Percentiles rank a stretch among this genome's conserved stretches.
Evolutionary conservation across 768 basidiomycete species (phyloP).

Genomic region (Mycena galopus): DNA sequence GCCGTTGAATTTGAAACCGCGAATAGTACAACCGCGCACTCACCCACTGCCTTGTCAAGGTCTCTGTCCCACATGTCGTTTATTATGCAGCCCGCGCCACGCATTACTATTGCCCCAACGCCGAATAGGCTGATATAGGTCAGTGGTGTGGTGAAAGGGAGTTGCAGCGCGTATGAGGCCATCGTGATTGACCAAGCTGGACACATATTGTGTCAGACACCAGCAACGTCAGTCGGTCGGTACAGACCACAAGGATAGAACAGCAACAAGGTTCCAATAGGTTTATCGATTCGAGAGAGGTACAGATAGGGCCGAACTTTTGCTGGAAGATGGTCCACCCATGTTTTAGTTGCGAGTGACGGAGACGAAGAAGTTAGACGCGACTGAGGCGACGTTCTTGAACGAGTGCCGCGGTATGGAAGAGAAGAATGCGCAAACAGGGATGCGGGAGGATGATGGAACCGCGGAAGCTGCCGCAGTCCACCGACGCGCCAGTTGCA

Average conservation of each 20-base stretch:
- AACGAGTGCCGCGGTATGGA: slow-evolving; percentile 10
- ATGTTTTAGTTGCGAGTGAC: slow-evolving; percentile 51
- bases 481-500: slow-evolving; percentile 20
- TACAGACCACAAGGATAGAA: slow-evolving; percentile 94
- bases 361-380: slow-evolving; percentile 18
- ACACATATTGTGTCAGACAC: slow-evolving; percentile 1
- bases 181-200: slow-evolving; percentile 98
- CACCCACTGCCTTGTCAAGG: slow-evolving; percentile 93
- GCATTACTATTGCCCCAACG: slow-evolving; percentile 93
- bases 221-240: background rate
- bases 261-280: slow-evolving; percentile 91
- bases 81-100: slow-evolving; percentile 97
- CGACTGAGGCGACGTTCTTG: slow-evolving; percentile 18
- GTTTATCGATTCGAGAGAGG: slow-evolving; percentile 93
- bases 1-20: background rate
- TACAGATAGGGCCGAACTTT: slow-evolving; percentile 83
- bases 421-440: slow-evolving; percentile 18
- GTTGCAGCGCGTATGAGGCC: slow-evolving; percentile 85
- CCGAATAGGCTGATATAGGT: slow-evolving; percentile 89
- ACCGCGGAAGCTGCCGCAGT: slow-evolving; percentile 1
- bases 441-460: background rate
- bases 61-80: slow-evolving; percentile 99
- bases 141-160: slow-evolving; percentile 76
- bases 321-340: slow-evolving; percentile 76
- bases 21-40: slow-evolving; percentile 36